Percentiles rank a stretch among this genome's conserved stretches.
Evolutionary conservation across 768 basidiomycete genomes (phyloP).

Genomic region (Amanita pseudoporphyria): DNA sequence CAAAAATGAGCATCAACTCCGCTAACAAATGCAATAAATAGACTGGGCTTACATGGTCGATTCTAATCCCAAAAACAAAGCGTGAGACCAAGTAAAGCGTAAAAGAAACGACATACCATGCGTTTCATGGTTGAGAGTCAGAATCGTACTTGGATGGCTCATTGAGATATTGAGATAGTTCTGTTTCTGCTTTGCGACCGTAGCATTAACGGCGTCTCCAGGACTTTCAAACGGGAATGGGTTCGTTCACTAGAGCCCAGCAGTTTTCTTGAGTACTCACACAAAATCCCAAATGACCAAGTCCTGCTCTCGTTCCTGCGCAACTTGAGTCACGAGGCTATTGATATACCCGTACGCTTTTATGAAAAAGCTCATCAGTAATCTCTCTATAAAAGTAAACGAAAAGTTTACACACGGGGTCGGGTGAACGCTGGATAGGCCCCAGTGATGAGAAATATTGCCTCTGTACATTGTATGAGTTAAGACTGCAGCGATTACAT

Average conservation of each 20-base stretch:
- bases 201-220: slow-evolving; percentile 20
- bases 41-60: slow-evolving; percentile 15
- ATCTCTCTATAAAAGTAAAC: not conserved
- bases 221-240: slow-evolving; percentile 16
- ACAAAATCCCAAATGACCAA: slow-evolving; percentile 31
- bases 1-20: not conserved
- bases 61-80: slow-evolving; percentile 11
- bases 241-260: not conserved
- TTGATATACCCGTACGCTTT: slow-evolving; percentile 34
- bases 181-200: slow-evolving; percentile 13
- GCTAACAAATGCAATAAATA: not conserved
- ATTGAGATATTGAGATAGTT: slow-evolving; percentile 15
- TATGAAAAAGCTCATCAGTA: not conserved
- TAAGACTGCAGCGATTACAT: not conserved
- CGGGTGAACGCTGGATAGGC: slow-evolving; percentile 17
- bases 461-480: slow-evolving; percentile 8
- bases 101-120: slow-evolving; percentile 4
- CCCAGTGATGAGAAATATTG: slow-evolving; percentile 16
- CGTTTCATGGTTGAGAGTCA: slow-evolving; percentile 27
- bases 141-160: slow-evolving; percentile 18
- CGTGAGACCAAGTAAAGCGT: slow-evolving; percentile 1
- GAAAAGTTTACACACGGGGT: slow-evolving; percentile 16
- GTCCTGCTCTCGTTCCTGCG: slow-evolving; percentile 20
- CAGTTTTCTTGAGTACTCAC: slow-evolving; percentile 13
- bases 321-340: slow-evolving; percentile 23